Base-by-base conservation (phyloP, 352 stramenopile genomes). In the Phytophthora nicotianae region DNA sequence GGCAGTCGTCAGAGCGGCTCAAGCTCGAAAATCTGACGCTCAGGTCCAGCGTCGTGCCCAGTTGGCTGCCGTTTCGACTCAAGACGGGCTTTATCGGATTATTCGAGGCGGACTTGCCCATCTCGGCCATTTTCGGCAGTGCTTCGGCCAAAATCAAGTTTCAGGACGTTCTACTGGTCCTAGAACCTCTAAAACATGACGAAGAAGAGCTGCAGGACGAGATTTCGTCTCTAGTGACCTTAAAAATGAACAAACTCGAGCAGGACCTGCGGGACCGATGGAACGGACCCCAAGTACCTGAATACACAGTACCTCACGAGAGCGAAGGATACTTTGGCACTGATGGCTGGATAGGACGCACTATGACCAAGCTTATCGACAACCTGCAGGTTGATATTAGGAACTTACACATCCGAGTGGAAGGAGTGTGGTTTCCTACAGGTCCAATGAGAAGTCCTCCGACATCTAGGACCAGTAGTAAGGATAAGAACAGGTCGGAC, bases 341-440 rank as follows among this genome's bases (percentile, higher is more conserved):
- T 0, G 86, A 96, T 43, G 88, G 88, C 26, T 96, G 87, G 83
- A 88, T 96, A 38, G 88, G 88, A 35, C 77, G 88, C 21, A 95
- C 88, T 13, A 91, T 96, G 72, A 95, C 88, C 9, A 93, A 95
- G 50, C 76, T 96, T 37, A 96, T 96, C 62, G 88, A 96, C 68
- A 96, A 96, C 50, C 62, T 96, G 20, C 88, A 96, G 73, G 80
- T 96, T 48, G 87, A 96, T 50, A 83, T 96, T 13, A 72, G 86
- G 4, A 96, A 96, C 54, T 61, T 95, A 7, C 88, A 96, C 57
- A 88, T 96, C 43, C 83, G 88, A 26, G 85, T 96, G 26, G 88
- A 96, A 66, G 87, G 87, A 40, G 50, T 75, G 19, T 95, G 85
- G 84, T 74, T 62, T 37, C 83, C 84, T 11, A 71, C 75, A 1